Evolutionary conservation across 257 asterid genomes (phyloP).

Genomic region (Plantago elongata): DNA sequence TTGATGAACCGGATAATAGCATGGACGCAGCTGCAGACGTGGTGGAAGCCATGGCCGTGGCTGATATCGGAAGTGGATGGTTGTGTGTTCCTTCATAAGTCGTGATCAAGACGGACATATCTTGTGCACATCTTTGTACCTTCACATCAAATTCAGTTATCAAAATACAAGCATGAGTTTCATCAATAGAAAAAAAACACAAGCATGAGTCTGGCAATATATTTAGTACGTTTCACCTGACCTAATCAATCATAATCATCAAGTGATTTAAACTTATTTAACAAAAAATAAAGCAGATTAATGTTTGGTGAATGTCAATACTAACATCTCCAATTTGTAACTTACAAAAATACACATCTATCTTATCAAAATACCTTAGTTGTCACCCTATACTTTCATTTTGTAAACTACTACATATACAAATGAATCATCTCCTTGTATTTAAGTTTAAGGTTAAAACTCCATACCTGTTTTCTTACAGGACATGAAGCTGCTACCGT

Average conservation of each 20-base stretch:
- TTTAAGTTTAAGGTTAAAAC: too few species aligned
- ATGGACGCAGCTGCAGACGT: constrained; percentile 90
- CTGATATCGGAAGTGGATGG: constrained; percentile 78
- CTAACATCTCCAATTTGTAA: too few species aligned
- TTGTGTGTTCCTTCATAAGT: constrained; percentile 93
- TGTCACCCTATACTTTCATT: too few species aligned
- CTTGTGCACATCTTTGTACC: constrained; percentile 90
- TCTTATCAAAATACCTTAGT: too few species aligned
- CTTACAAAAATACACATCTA: too few species aligned
- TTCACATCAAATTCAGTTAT: neutral
- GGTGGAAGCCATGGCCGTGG: constrained; percentile 95
- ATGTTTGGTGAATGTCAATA: too few species aligned
- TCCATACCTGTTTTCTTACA: constrained; percentile 71
- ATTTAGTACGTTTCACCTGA: too few species aligned
- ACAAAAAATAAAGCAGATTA: too few species aligned
- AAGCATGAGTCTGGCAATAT: neutral
- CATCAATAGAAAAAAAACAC: too few species aligned
- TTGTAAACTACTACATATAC: too few species aligned
- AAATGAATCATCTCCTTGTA: too few species aligned
- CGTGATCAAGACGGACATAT: constrained; percentile 74
- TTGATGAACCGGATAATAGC: constrained; percentile 75
- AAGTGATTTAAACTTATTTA: neutral
- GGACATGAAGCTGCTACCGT: constrained; percentile 88
- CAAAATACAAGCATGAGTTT: neutral
- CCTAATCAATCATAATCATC: too few species aligned